A percentile compares a stretch with the other conserved stretches of the same genome.
Conservation (phyloP, 2,329 filamentous ascomycete species). For the Trichoderma guizhouense region DNA sequence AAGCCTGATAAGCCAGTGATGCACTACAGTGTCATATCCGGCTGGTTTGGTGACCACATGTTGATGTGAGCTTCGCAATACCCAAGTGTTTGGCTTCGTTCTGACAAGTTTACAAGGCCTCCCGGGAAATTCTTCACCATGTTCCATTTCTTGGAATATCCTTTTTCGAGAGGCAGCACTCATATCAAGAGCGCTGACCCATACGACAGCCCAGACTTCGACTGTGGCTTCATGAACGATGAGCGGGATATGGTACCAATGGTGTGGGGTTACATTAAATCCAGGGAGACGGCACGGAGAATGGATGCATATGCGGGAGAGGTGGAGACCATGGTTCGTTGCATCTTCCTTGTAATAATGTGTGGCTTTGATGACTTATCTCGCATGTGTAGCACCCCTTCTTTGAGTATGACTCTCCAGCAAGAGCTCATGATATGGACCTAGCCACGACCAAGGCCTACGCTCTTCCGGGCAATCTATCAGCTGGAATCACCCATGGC, state of each 20-base stretch:
- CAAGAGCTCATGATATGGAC: slow-evolving; percentile 28
- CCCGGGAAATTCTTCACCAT: slow-evolving; percentile 47
- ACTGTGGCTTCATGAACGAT: slow-evolving; percentile 53
- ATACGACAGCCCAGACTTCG: slow-evolving; percentile 47
- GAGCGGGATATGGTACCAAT: slow-evolving; percentile 55
- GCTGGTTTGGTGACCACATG: slow-evolving; percentile 14
- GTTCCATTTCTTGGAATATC: slow-evolving; percentile 54
- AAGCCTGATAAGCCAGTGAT: slow-evolving; percentile 41
- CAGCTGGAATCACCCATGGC: slow-evolving; percentile 8
- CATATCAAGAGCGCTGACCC: slow-evolving; percentile 49
- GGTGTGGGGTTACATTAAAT: slow-evolving; percentile 60
- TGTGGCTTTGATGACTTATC: background rate
- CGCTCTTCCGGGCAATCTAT: slow-evolving; percentile 1
- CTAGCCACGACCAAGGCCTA: slow-evolving; percentile 6
- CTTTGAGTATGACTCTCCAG: slow-evolving; percentile 38
- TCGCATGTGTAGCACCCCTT: slow-evolving; percentile 8
- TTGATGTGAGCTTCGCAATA: slow-evolving; percentile 8
- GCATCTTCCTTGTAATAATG: background rate
- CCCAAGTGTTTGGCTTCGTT: too few species aligned
- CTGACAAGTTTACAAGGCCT: background rate
- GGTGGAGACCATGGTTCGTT: slow-evolving; percentile 16
- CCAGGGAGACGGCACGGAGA: slow-evolving; percentile 55
- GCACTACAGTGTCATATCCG: slow-evolving; percentile 34
- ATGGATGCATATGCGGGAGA: slow-evolving; percentile 50
- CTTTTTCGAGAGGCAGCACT: slow-evolving; percentile 45